Conservation (phyloP, 108 stramenopile species). For the Cyclotella baltica region DNA sequence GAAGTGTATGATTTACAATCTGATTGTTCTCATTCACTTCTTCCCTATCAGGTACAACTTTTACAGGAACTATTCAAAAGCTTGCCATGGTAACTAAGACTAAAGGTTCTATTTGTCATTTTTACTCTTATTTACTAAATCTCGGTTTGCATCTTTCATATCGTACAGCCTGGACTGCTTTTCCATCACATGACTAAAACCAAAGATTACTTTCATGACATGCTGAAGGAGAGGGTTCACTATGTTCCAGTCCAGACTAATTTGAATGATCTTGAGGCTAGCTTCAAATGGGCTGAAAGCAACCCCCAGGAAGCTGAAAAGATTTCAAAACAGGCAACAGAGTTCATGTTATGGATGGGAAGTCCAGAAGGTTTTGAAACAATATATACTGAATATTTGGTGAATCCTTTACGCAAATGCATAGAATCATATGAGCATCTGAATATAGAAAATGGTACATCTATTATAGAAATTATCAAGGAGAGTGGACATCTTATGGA, state of each 20-base stretch:
- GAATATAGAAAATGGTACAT: neutral
- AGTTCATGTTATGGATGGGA: neutral
- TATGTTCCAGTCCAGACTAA: slow-evolving; percentile 21
- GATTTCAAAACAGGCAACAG: neutral
- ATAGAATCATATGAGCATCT: slow-evolving; percentile 6
- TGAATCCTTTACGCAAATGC: neutral
- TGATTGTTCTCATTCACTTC: too few relatives aligned
- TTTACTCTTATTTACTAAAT: too few relatives aligned
- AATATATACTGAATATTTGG: neutral
- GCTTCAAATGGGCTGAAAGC: neutral
- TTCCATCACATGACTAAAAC: slow-evolving; percentile 31
- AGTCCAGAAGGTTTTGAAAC: neutral
- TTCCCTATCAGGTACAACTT: slow-evolving; percentile 45
- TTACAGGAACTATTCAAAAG: slow-evolving; percentile 35
- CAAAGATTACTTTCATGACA: slow-evolving; percentile 24
- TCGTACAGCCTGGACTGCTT: slow-evolving; percentile 24
- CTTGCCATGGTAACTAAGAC: too few relatives aligned
- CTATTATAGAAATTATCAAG: neutral
- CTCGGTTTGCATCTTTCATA: too few relatives aligned
- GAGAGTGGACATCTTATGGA: neutral
- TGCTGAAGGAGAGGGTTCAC: slow-evolving; percentile 23
- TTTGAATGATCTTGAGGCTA: neutral
- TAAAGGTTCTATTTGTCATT: too few relatives aligned
- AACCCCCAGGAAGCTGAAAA: neutral
- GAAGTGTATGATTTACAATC: too few relatives aligned